Conservation (phyloP, 495 filamentous ascomycete species). For the Bryoglossum gracile region DNA sequence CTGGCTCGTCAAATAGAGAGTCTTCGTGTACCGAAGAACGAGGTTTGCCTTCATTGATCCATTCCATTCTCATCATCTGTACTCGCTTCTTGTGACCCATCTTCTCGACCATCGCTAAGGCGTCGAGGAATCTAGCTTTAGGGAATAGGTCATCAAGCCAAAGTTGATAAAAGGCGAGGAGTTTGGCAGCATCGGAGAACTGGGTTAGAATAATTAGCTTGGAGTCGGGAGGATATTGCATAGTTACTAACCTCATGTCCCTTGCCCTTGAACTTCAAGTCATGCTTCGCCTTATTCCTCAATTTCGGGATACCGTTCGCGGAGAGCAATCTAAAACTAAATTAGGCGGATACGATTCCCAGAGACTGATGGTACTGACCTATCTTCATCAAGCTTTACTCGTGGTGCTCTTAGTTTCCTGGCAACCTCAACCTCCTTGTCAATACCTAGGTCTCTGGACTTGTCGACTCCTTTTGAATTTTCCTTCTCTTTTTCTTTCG, state of each 20-base stretch:
- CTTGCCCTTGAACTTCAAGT: constrained; percentile 81
- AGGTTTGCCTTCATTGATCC: constrained; percentile 73
- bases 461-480: constrained; percentile 9
- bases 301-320: constrained; percentile 78
- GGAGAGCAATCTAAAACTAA: constrained; percentile 54
- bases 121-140: constrained; percentile 88
- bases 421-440: constrained; percentile 75
- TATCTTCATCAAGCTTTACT: constrained; percentile 79
- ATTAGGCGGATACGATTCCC: not conserved
- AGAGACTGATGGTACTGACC: constrained; percentile 38
- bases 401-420: constrained; percentile 62
- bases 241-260: constrained; percentile 67
- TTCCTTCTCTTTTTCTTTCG: constrained; percentile 21
- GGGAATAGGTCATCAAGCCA: constrained; percentile 98
- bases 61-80: constrained; percentile 68
- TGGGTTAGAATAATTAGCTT: constrained; percentile 57
- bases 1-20: constrained; percentile 27
- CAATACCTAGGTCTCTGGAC: constrained; percentile 55
- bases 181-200: constrained; percentile 76
- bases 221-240: not conserved
- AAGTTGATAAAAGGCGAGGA: constrained; percentile 87
- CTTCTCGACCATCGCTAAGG: constrained; percentile 87
- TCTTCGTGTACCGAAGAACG: constrained; percentile 46
- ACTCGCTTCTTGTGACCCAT: constrained; percentile 76
- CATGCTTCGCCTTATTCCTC: constrained; percentile 58